A percentile compares a stretch with the other conserved stretches of the same genome.
phyloP scores from a whole-genome alignment of 164 flowering plant genomes.

The Amborella trichopoda region DNA sequence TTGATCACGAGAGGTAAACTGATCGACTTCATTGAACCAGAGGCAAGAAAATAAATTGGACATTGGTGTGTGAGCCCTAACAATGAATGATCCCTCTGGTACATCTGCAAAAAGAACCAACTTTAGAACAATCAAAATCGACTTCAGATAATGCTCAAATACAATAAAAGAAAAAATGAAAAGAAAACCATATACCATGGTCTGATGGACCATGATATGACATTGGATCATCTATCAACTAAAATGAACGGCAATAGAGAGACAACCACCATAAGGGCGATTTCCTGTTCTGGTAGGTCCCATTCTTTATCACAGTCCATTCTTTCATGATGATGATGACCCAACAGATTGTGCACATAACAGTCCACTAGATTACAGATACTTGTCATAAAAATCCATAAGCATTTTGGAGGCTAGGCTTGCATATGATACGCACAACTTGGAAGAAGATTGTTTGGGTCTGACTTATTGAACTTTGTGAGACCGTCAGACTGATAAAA shows the following conservation, averaged over 20 bases:
- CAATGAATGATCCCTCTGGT: constrained; percentile 91
- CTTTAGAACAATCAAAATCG: constrained; percentile 4
- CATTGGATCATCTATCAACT: too few species aligned
- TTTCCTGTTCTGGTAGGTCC: too few species aligned
- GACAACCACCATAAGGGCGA: too few species aligned
- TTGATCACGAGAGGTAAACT: constrained; percentile 94
- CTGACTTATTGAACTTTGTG: constrained; percentile 66
- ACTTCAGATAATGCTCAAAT: background rate
- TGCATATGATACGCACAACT: constrained; percentile 53
- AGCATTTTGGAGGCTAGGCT: too few species aligned
- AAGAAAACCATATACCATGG: too few species aligned
- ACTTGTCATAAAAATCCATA: too few species aligned
- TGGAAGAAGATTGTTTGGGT: constrained; percentile 60
- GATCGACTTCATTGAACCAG: constrained; percentile 97
- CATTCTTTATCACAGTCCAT: too few species aligned
- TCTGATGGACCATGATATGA: too few species aligned
- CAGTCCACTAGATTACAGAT: too few species aligned
- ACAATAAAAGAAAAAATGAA: background rate
- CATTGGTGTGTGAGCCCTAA: constrained; percentile 92
- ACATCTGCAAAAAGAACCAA: constrained; percentile 51
- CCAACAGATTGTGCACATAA: too few species aligned
- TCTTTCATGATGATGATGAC: too few species aligned
- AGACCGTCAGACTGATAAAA: constrained; percentile 95
- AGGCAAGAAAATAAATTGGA: constrained; percentile 94
- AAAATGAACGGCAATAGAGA: too few species aligned